Evolutionary conservation across 768 basidiomycete genomes (phyloP), one percentile per base, ranked within the genome.

Genomic region (Galerina marginata): DNA sequence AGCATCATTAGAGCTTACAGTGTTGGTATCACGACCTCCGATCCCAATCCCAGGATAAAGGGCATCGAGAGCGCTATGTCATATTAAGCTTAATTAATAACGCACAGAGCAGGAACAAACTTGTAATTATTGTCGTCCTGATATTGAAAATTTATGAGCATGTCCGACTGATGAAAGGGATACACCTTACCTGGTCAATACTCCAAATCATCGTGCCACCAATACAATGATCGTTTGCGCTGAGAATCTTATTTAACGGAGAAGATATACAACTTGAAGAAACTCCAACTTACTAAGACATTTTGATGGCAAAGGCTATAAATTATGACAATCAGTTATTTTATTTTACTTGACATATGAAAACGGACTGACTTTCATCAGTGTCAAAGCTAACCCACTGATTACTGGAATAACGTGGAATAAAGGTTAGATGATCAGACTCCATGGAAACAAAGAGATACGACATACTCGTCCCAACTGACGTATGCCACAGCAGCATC

Each of bases 341-440:
- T 20, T 9, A n/a, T 2, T 51, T 4, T 9, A 16, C 16, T 20
- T 36, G 36, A 51, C 11, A 25, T 16, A 14, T 23, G 12, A 23
- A 39, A 20, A 4, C 29, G n/a, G 11, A 39, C 49, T 36, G 36
- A 51, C 49, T 58, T 36, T 58, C 39, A 11, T 25, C 47, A 45
- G 68, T 67, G 43, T 72, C 71, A 44, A 65, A 72, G 33, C 65
- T 67, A 9, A 72, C 71, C 71, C 71, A 72, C 55, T 72, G 70
- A 36, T 69, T 65, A 23, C 54, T 45, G n/a, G 16, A 33, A 33
- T 33, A 33, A 33, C 4, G 29, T 33, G 20, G 25, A n/a, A 23
- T 11, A 6, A 44, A 1, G 43, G 9, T 45, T 20, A 43, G 33
- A 14, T 52, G 6, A 9, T 7, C 16, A 37, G 23, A 51, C 29